A percentile compares a stretch with the other conserved stretches of the same genome.
Evolutionary conservation across 2,329 filamentous ascomycete species (phyloP).

Genomic region (Aspergillus persii): DNA sequence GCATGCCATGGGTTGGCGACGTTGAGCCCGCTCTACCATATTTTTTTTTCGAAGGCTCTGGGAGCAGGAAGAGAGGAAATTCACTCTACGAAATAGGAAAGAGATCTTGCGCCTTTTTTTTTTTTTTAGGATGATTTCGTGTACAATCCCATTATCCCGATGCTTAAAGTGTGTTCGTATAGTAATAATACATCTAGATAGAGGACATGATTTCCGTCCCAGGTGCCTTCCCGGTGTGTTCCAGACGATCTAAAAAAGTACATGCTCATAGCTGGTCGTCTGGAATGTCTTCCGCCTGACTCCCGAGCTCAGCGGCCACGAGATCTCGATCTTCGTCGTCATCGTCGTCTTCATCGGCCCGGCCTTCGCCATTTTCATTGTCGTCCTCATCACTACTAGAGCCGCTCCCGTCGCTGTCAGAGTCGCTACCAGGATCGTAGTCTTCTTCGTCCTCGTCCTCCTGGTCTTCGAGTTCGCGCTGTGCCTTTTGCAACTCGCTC

Average conservation of each 20-base stretch:
- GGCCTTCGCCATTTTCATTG: constrained; percentile 28
- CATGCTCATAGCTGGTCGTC: constrained; percentile 25
- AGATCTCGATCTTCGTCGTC: constrained; percentile 35
- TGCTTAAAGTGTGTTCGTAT: neutral
- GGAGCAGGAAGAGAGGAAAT: no score
- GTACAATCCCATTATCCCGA: neutral
- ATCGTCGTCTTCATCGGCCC: constrained; percentile 27
- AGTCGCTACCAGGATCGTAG: constrained; percentile 51
- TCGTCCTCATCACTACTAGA: constrained; percentile 43
- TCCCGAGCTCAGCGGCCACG: constrained; percentile 43
- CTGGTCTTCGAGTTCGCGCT: constrained; percentile 52
- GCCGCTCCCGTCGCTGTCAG: constrained; percentile 48
- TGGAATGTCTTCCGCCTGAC: constrained; percentile 43
- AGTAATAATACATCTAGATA: neutral
- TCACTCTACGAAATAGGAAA: neutral
- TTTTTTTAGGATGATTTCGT: neutral
- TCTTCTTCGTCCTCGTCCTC: constrained; percentile 51
- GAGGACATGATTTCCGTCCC: neutral
- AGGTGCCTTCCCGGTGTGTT: neutral
- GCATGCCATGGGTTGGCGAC: neutral
- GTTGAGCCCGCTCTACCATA: no score
- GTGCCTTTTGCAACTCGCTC: constrained; percentile 58
- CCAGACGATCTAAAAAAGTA: constrained; percentile 3
- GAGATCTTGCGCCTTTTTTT: neutral
- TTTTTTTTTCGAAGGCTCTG: neutral